Base-by-base conservation (phyloP, 2,329 filamentous ascomycete species). In the Fusarium succisae region DNA sequence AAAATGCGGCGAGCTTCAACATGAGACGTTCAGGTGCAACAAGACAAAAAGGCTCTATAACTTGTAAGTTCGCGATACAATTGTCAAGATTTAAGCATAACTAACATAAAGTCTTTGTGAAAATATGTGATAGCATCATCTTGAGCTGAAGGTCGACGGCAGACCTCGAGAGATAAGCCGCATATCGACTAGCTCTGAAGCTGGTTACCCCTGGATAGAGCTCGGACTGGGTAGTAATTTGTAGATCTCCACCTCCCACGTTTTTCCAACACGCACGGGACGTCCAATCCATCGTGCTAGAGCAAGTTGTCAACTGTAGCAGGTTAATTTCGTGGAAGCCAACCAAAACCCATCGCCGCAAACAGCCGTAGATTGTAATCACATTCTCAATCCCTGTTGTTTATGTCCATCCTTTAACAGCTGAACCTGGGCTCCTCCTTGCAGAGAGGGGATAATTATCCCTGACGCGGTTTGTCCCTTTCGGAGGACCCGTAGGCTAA, bases 191-290 rank as follows among this genome's bases (percentile, higher is more conserved):
- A 74, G 72, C 41, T 51, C 28, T 30, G 48, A 41, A 24, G 50
- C 45, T 56, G 43, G 60, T 59, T 68, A 57, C 71, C 67, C 71
- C 67, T 74, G 71, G 71, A 74, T 59, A 58, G 70, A 69, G 71
- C 71, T 72, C 57, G 58, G 55, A 69, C 63, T 64, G 28, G 41
- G 41, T 37, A 54, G 58, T 64, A 69, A 69, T 69, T 69, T 64
- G 65, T 64, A 64, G 55, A 53, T 60, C 71, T 72, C 71, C 71
- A 72, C 71, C 30, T 47, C 63, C 72, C 67, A 72, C 71, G 72
- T 72, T 72, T 67, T 66, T 59, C 45, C 59, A 43, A 43, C 28
- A 22, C 32, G 43, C 44, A 43, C 56, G 35, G 64, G 53, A 66
- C 48, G 39, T 22, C 70, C 63, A 71, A 69, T 50, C 66, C 59